Evolutionary conservation across 2,329 filamentous ascomycete genomes (phyloP), one percentile per base, ranked within the genome.

Genomic region (Mariannaea elegans): DNA sequence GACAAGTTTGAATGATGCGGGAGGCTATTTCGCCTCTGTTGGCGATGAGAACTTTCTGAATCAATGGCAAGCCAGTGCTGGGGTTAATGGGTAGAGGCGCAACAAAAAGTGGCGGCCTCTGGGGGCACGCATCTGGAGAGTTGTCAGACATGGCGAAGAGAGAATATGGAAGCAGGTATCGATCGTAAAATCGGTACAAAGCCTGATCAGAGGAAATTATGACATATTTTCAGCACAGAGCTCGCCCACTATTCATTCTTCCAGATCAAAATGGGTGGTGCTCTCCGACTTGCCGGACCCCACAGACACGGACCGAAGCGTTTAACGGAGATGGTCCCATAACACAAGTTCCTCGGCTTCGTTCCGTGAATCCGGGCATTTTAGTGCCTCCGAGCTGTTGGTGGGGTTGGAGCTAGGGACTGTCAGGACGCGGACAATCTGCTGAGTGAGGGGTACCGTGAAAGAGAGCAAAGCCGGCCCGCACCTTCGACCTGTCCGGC

Each of bases 11-110:
- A 24, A 70, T 69, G 8, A 67, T 47, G 5, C 66, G 63, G 23
- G 56, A 64, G 3, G 67, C 62, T 13, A 69, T 70, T 24, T 70
- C 67, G 13, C 67, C 67, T 0, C 67, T 58, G n/a, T 70, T 70
- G 12, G 66, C 67, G 12, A 70, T 61, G 7, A 70, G 48, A 7
- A 68, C 31, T 12, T 56, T 59, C 13, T 31, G 55, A 29, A 81
- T 80, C 3, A 52, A 44, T 19, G 34, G 49, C 9, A 52, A 32
- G 10, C 55, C 55, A 5, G 55, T 58, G 19, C 16, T 16, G 24
- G 44, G 29, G 21, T 44, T n/a, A 12, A 56, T 16, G 9, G 53
- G 53, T 2, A 49, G 36, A 7, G 53, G 53, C 3, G 53, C 53
- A 16, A 56, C 36, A 27, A 49, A 48, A n/a, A 49, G 36, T 13